Evolutionary conservation across 495 filamentous ascomycete genomes (phyloP).

Genomic region (Penicillium robsamsonii): DNA sequence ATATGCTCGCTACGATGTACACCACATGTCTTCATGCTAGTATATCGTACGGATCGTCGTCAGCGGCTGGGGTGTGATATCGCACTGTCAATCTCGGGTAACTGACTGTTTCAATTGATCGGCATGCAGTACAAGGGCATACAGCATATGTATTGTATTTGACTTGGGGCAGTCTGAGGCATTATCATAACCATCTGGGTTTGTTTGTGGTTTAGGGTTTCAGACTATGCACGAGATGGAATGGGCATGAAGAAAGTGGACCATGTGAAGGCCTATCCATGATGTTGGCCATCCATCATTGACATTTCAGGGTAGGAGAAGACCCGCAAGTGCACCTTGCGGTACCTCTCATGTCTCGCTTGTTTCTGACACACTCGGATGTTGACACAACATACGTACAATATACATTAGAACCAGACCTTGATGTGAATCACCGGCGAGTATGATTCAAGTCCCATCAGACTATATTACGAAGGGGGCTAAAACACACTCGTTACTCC

Average conservation of each 20-base stretch:
- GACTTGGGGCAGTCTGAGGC: not conserved
- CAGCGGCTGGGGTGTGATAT: slow-evolving; percentile 6
- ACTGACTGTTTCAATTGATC: not conserved
- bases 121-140: not conserved
- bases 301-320: not conserved
- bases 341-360: not conserved
- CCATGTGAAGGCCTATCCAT: not conserved
- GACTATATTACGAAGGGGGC: not conserved
- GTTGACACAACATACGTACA: not conserved
- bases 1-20: slow-evolving; percentile 1
- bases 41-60: not conserved
- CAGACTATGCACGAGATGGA: not conserved
- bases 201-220: not conserved
- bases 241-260: not conserved
- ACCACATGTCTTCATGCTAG: not conserved
- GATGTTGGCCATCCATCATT: not conserved
- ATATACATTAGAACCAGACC: slow-evolving; percentile 3
- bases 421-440: not conserved
- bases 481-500: not conserved
- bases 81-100: not conserved
- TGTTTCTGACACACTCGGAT: not conserved
- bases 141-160: not conserved
- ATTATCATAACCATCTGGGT: not conserved
- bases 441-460: slow-evolving; percentile 5
- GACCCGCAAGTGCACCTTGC: not conserved